These are phyloP conservation scores for Metarhizium anisopliae DNA, from an alignment of 2,329 filamentous ascomycete species.

Conservation along the genomic window DNA sequence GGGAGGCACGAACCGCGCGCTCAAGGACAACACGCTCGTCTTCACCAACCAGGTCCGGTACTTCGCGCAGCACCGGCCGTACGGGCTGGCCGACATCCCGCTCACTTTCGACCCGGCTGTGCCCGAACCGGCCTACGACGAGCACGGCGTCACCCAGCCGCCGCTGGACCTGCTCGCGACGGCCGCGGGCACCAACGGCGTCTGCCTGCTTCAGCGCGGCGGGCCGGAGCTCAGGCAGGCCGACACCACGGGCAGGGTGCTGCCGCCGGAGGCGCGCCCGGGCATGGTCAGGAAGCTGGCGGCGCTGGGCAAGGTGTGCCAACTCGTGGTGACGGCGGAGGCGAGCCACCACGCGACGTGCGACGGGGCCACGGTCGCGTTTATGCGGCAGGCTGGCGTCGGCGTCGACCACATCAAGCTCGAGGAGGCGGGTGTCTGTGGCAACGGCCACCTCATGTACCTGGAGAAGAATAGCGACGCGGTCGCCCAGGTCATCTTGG, in stretches of 20 bases:
- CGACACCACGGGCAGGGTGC: not conserved
- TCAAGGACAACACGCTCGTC: not conserved
- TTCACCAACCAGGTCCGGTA: slow-evolving; percentile 13
- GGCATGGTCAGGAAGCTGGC: slow-evolving; percentile 27
- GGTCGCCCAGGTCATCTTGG: slow-evolving; percentile 20
- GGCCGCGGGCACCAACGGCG: not conserved
- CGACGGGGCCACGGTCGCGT: slow-evolving; percentile 45
- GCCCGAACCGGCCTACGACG: too few relatives aligned
- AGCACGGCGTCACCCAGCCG: not conserved
- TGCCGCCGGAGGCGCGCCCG: not conserved
- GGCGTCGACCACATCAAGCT: slow-evolving; percentile 34
- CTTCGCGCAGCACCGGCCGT: slow-evolving; percentile 19
- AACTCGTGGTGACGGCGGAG: slow-evolving; percentile 41
- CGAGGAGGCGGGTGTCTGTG: slow-evolving; percentile 32
- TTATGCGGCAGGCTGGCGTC: slow-evolving; percentile 43
- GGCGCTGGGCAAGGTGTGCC: slow-evolving; percentile 37
- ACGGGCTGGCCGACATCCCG: slow-evolving; percentile 32
- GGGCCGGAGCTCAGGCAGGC: not conserved
- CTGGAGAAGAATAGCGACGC: slow-evolving; percentile 41
- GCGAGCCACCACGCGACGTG: slow-evolving; percentile 45
- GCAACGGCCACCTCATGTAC: slow-evolving; percentile 48
- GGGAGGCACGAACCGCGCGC: slow-evolving; percentile 21
- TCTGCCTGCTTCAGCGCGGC: slow-evolving; percentile 9
- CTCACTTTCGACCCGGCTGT: slow-evolving; percentile 31
- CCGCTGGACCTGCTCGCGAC: not conserved